Conservation (phyloP, 768 basidiomycete species). For the Leccinellum luteum region DNA sequence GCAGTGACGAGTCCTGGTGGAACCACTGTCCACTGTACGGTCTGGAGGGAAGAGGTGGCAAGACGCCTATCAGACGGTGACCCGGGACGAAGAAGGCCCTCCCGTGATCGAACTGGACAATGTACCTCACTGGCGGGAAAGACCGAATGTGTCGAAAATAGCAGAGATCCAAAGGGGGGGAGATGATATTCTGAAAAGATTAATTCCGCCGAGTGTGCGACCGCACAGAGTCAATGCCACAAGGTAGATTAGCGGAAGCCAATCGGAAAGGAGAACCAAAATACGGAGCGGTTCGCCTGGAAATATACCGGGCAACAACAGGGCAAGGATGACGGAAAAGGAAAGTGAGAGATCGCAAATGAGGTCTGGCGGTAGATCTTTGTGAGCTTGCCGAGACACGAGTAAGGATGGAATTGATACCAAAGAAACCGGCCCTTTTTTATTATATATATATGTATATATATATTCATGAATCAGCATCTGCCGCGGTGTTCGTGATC, state of each 20-base stretch:
- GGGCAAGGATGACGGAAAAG: constrained; percentile 36
- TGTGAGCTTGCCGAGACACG: constrained; percentile 27
- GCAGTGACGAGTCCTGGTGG: constrained; percentile 4
- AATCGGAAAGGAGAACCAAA: constrained; percentile 46
- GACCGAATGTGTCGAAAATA: constrained; percentile 29
- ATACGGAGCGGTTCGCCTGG: constrained; percentile 46
- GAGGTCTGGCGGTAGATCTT: constrained; percentile 18
- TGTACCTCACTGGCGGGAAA: constrained; percentile 34
- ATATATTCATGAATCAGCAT: constrained; percentile 22
- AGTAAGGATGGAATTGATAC: constrained; percentile 28
- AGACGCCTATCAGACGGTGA: constrained; percentile 19
- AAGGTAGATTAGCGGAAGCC: constrained; percentile 37
- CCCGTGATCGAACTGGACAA: constrained; percentile 27
- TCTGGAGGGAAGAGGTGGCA: constrained; percentile 4
- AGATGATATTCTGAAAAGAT: constrained; percentile 39
- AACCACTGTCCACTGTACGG: constrained; percentile 7
- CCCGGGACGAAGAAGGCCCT: constrained; percentile 13
- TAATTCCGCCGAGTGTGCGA: constrained; percentile 35
- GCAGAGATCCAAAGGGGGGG: constrained; percentile 44
- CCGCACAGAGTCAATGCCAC: constrained; percentile 32
- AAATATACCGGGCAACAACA: constrained; percentile 42
- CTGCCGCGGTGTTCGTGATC: constrained; percentile 30
- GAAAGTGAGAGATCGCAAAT: constrained; percentile 21
- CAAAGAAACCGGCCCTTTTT: constrained; percentile 29
- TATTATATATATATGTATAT: not conserved